These are phyloP conservation scores for Zhuliangozyma parablackwelliae DNA, from an alignment of 1,139 yeast species.

Conservation along the genomic window DNA sequence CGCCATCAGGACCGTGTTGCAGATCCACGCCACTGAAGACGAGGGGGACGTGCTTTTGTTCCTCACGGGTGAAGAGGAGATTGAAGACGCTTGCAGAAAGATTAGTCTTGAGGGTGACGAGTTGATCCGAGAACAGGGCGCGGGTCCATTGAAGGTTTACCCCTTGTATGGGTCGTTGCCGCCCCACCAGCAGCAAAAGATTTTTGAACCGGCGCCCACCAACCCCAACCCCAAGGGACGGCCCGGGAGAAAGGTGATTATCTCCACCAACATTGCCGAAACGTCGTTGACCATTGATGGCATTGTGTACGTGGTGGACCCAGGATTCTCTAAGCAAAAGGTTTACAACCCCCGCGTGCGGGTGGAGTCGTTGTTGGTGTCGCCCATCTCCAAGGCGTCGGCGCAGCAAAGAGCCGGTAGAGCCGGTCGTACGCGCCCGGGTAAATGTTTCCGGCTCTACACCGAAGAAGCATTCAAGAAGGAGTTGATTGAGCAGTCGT, in stretches of 20 bases:
- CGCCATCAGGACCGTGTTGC: constrained; percentile 90
- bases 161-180: constrained; percentile 96
- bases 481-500: constrained; percentile 89
- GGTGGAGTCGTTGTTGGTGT: constrained; percentile 88
- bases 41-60: constrained; percentile 88
- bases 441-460: constrained; percentile 92
- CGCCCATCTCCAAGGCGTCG: constrained; percentile 95
- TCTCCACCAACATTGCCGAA: constrained; percentile 97
- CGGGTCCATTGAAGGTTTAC: constrained; percentile 85
- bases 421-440: constrained; percentile 99
- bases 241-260: constrained; percentile 89
- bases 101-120: constrained; percentile 86
- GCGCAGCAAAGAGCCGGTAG: constrained; percentile 99
- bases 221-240: constrained; percentile 61
- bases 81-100: constrained; percentile 93
- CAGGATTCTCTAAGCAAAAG: constrained; percentile 94
- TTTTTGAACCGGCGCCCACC: constrained; percentile 85
- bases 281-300: constrained; percentile 98
- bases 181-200: constrained; percentile 89
- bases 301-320: constrained; percentile 94
- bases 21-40: constrained; percentile 94
- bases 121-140: constrained; percentile 76
- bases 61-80: constrained; percentile 96
- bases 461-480: constrained; percentile 96
- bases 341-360: constrained; percentile 95